phyloP scores from a whole-genome alignment of 2,329 filamentous ascomycete species.

The Pochonia chlamydosporia region DNA sequence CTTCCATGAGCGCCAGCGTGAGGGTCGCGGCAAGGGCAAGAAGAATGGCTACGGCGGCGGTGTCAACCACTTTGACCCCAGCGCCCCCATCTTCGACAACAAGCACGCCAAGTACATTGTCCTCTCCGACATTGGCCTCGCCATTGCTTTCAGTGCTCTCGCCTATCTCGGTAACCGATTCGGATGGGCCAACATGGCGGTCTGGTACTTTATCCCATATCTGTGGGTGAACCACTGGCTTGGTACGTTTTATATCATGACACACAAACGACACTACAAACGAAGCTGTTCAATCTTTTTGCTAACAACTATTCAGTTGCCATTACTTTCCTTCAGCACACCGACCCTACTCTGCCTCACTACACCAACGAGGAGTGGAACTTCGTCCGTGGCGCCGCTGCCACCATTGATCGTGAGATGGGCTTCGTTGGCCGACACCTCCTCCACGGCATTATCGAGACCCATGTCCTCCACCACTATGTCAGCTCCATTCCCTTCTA shows the following conservation, averaged over 20 bases:
- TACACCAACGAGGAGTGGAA: conserved; percentile 85
- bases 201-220: conserved; percentile 95
- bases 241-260: conserved; percentile 68
- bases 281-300: conserved; percentile 7
- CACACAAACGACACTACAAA: too few relatives aligned
- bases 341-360: conserved; percentile 88
- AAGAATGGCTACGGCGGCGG: conserved; percentile 70
- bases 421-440: conserved; percentile 89
- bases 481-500: conserved; percentile 96
- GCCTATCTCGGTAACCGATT: conserved; percentile 68
- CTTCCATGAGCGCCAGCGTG: conserved; percentile 81
- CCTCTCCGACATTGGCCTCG: conserved; percentile 78
- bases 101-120: conserved; percentile 84
- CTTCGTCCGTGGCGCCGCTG: conserved; percentile 87
- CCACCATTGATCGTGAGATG: conserved; percentile 95
- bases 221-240: conserved; percentile 99
- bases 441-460: conserved; percentile 95
- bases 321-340: conserved; percentile 97
- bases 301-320: conserved; percentile 62
- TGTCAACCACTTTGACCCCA: conserved; percentile 92
- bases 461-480: conserved; percentile 97
- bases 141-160: conserved; percentile 55
- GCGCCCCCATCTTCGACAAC: conserved; percentile 84
- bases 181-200: conserved; percentile 78
- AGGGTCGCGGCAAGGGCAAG: conserved; percentile 93